A percentile compares a stretch with the other conserved stretches of the same genome.
phyloP scores from a whole-genome alignment of 768 basidiomycete species.

The Hericium rajendrae region DNA sequence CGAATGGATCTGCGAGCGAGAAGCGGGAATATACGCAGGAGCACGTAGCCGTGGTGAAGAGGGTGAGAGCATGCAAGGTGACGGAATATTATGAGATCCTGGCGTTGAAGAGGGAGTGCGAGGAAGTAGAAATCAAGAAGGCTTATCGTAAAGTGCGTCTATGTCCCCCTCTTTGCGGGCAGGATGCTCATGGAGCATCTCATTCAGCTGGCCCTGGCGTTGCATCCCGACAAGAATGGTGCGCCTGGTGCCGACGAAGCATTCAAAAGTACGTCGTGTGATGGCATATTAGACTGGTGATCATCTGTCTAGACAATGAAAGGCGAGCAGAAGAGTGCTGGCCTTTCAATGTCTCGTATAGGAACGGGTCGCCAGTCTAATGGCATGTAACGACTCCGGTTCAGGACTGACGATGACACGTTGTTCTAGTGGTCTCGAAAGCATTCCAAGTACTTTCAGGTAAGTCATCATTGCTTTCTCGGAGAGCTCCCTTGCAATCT shows the following conservation, averaged over 20 bases:
- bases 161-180: background rate
- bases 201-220: slow-evolving; percentile 68
- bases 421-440: slow-evolving; percentile 80
- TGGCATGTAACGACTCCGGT: slow-evolving; percentile 2
- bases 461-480: slow-evolving; percentile 17
- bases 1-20: slow-evolving; percentile 32
- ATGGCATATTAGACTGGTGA: background rate
- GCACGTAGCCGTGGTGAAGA: slow-evolving; percentile 73
- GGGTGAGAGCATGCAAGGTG: slow-evolving; percentile 76
- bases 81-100: slow-evolving; percentile 94
- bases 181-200: background rate
- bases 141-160: slow-evolving; percentile 84
- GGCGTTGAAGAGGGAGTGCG: slow-evolving; percentile 66
- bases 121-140: slow-evolving; percentile 82
- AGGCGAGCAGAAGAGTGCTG: no score
- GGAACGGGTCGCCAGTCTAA: no score
- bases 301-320: no score
- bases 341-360: no score
- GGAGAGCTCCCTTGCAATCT: no score
- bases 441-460: slow-evolving; percentile 93
- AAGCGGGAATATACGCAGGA: slow-evolving; percentile 76
- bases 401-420: slow-evolving; percentile 6
- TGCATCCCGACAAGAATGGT: slow-evolving; percentile 91
- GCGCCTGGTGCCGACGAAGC: slow-evolving; percentile 98
- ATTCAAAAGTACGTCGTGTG: slow-evolving; percentile 71